phyloP scores from a whole-genome alignment of 306 rosid species.

The Acacia melanoxylon region DNA sequence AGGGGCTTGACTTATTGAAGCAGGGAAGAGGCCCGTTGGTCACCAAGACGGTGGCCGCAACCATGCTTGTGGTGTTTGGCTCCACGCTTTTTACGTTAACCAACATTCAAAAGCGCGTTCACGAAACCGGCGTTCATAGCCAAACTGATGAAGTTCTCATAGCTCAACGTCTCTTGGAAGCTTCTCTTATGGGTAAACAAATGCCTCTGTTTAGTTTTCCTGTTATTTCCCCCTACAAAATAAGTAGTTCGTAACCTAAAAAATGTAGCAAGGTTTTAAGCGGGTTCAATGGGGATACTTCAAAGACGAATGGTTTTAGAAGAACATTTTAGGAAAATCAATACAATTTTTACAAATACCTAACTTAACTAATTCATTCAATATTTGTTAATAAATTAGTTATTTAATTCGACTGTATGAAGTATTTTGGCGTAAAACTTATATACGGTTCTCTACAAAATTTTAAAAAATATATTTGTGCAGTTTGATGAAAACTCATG shows the following conservation, averaged over 20 bases:
- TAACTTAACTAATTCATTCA: background rate
- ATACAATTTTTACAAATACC: background rate
- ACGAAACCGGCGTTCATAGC: slow-evolving; percentile 45
- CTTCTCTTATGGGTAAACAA: slow-evolving; percentile 56
- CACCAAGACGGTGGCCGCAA: slow-evolving; percentile 59
- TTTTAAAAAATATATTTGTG: background rate
- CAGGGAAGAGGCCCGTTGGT: slow-evolving; percentile 59
- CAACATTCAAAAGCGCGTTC: slow-evolving; percentile 40
- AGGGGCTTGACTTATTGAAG: slow-evolving; percentile 50
- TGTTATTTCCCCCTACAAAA: no score
- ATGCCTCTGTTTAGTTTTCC: background rate
- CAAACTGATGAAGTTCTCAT: slow-evolving; percentile 66
- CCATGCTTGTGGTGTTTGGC: slow-evolving; percentile 48
- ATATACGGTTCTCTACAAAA: background rate
- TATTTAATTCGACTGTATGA: background rate
- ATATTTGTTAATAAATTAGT: no score
- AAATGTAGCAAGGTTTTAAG: no score
- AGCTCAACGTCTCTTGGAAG: slow-evolving; percentile 49
- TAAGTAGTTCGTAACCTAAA: no score
- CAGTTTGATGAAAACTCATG: background rate
- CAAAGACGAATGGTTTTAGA: no score
- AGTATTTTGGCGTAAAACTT: no score
- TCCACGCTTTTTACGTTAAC: slow-evolving; percentile 42
- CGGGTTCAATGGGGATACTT: no score
- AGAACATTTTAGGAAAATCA: no score